These are phyloP conservation scores for Amauroascus niger DNA, from an alignment of 2,329 filamentous ascomycete species.

Conservation along the genomic window DNA sequence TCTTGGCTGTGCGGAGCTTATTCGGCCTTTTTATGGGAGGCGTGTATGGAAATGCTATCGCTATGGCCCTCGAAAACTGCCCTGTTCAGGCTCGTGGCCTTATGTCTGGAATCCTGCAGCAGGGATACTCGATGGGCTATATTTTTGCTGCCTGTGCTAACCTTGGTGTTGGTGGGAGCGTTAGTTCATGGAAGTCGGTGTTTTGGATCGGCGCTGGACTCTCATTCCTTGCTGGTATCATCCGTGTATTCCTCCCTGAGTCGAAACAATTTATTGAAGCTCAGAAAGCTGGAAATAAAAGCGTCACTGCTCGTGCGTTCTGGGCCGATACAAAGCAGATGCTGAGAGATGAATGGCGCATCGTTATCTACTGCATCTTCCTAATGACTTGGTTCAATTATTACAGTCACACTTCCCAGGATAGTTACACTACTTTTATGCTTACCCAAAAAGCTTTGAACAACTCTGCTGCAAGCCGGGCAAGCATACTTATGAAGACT, in stretches of 20 bases:
- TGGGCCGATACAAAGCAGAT: constrained; percentile 60
- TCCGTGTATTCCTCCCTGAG: constrained; percentile 69
- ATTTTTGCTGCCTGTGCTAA: constrained; percentile 50
- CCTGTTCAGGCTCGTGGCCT: constrained; percentile 50
- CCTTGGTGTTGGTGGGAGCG: constrained; percentile 54
- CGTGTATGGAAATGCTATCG: constrained; percentile 49
- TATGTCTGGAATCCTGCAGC: constrained; percentile 53
- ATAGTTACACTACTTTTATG: constrained; percentile 76
- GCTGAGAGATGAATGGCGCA: constrained; percentile 61
- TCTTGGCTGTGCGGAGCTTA: constrained; percentile 50
- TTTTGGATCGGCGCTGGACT: constrained; percentile 85
- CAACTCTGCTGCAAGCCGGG: constrained; percentile 56
- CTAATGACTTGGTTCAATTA: constrained; percentile 69
- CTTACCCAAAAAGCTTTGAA: constrained; percentile 58
- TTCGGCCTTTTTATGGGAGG: constrained; percentile 57
- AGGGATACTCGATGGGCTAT: constrained; percentile 57
- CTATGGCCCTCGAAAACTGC: constrained; percentile 55
- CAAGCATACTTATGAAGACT: constrained; percentile 71
- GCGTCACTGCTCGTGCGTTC: constrained; percentile 42
- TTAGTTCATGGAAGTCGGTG: constrained; percentile 71
- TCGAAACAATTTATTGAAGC: constrained; percentile 68
- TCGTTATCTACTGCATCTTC: constrained; percentile 66
- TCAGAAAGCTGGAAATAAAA: constrained; percentile 49
- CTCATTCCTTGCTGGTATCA: constrained; percentile 68
- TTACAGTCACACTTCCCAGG: constrained; percentile 71